Base-by-base conservation (phyloP, 192 early-diverging fungal genomes). In the Umbelopsis ramanniana region DNA sequence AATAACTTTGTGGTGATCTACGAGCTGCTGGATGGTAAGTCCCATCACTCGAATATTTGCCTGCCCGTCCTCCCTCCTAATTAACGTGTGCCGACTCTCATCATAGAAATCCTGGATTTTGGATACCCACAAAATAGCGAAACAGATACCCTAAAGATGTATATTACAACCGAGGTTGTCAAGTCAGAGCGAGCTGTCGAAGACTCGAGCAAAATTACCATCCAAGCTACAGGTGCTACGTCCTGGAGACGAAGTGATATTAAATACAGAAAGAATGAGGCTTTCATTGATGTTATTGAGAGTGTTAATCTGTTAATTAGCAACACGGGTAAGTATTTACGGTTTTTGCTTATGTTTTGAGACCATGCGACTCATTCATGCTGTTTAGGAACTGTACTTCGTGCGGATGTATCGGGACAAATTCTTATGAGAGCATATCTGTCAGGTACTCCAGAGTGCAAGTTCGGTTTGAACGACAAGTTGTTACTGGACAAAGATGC, bases 261-360 rank as follows among this genome's bases (percentile, higher is more conserved):
- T 72, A 91, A 88, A 75, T 97, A 99, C 82, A 88, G 95, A 71
- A 98, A 98, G 82, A 99, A 99, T 79, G 97, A 99, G 77, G 96
- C 94, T 1, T 99, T 99, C 79, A 86, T 99, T 22, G 97, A 99
- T 85, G 96, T 99, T n/a, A 94, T 99, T 55, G 97, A 99, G 79
- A 92, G 91, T 45, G 95, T 99, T 47, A 99, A 99, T 74, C 72
- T 98, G 48, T 82, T 99, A 55, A 85, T 98, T 79, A 93, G 90
- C 66, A 77, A 80, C 26, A 86, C 82, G 55, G 84, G 86, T 66
- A 82, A 75, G 52, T 78, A 77, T n/a, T 52, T 80, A 37, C 72
- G 73, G 17, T 76, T 70, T 67, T n/a, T 11, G 23, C 21, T 15
- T 33, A 24, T 17, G 35, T 3, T 1, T 15, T 67, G 24, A 10